Percentiles rank a stretch among this genome's conserved stretches.
Conservation (phyloP, 192 early-diverging fungal genomes). For the Coemansia sp. region DNA sequence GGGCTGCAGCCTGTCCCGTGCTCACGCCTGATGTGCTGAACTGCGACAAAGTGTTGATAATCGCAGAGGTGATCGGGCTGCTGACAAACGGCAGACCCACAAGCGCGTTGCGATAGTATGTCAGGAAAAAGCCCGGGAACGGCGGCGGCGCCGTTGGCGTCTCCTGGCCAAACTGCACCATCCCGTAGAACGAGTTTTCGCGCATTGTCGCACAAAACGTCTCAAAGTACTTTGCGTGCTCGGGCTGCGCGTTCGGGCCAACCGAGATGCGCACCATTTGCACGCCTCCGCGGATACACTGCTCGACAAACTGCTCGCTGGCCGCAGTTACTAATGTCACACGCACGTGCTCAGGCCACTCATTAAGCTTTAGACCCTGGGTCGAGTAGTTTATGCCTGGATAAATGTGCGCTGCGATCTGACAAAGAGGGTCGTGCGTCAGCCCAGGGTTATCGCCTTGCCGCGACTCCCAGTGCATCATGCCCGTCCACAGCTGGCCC, state of each 20-base stretch:
- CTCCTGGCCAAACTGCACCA: constrained; percentile 12
- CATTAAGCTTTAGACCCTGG: constrained; percentile 24
- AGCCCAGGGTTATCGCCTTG: constrained; percentile 13
- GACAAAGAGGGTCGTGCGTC: constrained; percentile 30
- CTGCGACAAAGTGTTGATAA: constrained; percentile 18
- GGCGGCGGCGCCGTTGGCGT: constrained; percentile 1
- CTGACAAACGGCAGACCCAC: constrained; percentile 32
- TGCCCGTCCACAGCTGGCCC: constrained; percentile 31
- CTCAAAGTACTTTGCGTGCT: constrained; percentile 36
- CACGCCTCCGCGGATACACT: constrained; percentile 22
- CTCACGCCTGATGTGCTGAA: background rate
- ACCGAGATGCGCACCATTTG: constrained; percentile 31
- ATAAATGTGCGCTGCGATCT: constrained; percentile 14
- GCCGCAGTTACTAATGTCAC: constrained; percentile 19
- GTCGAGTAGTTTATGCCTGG: constrained; percentile 25
- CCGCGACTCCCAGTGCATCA: constrained; percentile 37
- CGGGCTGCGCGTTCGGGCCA: constrained; percentile 14
- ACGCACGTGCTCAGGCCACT: constrained; percentile 43
- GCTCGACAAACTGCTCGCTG: constrained; percentile 29
- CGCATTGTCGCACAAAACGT: constrained; percentile 42
- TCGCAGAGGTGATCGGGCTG: constrained; percentile 15
- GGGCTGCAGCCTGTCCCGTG: background rate
- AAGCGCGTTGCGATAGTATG: constrained; percentile 19
- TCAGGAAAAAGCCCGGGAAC: constrained; percentile 32
- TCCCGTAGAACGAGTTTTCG: constrained; percentile 26